Base-by-base conservation (phyloP, 495 filamentous ascomycete genomes). In the Massariosphaeria phaeospora region DNA sequence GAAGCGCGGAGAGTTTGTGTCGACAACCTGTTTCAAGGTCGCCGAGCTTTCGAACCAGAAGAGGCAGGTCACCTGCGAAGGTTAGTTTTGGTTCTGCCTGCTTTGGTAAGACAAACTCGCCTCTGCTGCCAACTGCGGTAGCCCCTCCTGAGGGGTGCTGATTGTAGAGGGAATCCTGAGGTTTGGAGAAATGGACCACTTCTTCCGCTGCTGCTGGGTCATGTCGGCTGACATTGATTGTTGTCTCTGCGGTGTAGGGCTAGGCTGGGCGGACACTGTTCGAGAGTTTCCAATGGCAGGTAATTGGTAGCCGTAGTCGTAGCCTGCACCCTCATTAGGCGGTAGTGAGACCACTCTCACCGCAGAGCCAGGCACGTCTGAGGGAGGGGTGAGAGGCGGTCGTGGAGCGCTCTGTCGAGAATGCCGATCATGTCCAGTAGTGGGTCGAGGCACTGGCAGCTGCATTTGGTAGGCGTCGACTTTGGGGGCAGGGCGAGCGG, bases 31-130 rank as follows among this genome's bases (percentile, higher is more conserved):
- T 52, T 83, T 79, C 13, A 96, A 73, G 35, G 85, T 84, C 15
- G 83, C 74, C 6, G 85, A 84, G n/a, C 84, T 85, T 67, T 97
- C 94, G 65, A 97, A 99, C 94, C 94, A 99, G 73, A 99, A 96
- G 25, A 99, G 76, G 62, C 91, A 96, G 1, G 93, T 95, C 70
- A 96, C 85, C 86, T 97, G 47, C 44, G 21, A 55, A n/a, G 2
- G 21, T 27, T 13, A 31, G 53, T 57, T 21, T 47, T 27, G 18
- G 15, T 12, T 34, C 40, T 21, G n/a, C 2, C 12, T 18, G 7
- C 30, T 23, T 24, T 12, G 20, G 3, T 2, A 18, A 31, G 11
- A 29, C n/a, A 31, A 8, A 36, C 61, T 51, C 27, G 63, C 62
- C 48, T 67, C 62, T 3, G 62, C 65, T 26, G 62, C 62, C 31